Evolutionary conservation across 495 filamentous ascomycete genomes (phyloP).

Genomic region (Pyrenopolyporus hunteri): DNA sequence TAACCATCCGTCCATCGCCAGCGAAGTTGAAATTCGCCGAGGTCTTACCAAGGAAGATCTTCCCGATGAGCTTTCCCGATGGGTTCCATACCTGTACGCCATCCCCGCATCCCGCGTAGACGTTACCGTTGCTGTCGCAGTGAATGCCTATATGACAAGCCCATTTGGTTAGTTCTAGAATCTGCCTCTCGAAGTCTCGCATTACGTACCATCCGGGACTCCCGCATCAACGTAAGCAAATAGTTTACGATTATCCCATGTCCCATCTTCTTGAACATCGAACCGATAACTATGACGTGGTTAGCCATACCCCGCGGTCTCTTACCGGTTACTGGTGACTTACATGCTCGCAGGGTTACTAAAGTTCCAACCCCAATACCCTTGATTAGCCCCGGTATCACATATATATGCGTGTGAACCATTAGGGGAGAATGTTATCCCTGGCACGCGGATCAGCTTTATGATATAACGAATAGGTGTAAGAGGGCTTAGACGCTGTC

Average conservation of each 20-base stretch:
- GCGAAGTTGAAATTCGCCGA: constrained; percentile 65
- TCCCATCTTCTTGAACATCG: constrained; percentile 49
- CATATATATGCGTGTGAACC: constrained; percentile 60
- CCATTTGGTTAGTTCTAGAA: background rate
- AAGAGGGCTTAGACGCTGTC: background rate
- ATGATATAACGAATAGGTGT: background rate
- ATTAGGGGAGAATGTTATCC: constrained; percentile 62
- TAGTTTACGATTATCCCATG: constrained; percentile 52
- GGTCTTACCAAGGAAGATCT: constrained; percentile 54
- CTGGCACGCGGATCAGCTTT: constrained; percentile 18
- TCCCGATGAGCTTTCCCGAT: constrained; percentile 63
- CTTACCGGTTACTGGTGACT: constrained; percentile 1
- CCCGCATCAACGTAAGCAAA: constrained; percentile 64
- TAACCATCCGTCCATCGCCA: constrained; percentile 58
- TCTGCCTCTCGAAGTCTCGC: background rate
- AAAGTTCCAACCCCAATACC: constrained; percentile 48
- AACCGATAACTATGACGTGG: constrained; percentile 45
- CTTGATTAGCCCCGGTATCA: constrained; percentile 58
- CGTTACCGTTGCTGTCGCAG: constrained; percentile 63
- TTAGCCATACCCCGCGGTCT: background rate
- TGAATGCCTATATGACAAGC: constrained; percentile 51
- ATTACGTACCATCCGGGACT: constrained; percentile 58
- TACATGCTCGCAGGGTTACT: constrained; percentile 49
- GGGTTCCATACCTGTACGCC: constrained; percentile 67
- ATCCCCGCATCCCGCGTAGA: constrained; percentile 66